Percentiles rank a stretch among this genome's conserved stretches.
phyloP scores from a whole-genome alignment of 306 rosid species.

The Glycyrrhiza uralensis region DNA sequence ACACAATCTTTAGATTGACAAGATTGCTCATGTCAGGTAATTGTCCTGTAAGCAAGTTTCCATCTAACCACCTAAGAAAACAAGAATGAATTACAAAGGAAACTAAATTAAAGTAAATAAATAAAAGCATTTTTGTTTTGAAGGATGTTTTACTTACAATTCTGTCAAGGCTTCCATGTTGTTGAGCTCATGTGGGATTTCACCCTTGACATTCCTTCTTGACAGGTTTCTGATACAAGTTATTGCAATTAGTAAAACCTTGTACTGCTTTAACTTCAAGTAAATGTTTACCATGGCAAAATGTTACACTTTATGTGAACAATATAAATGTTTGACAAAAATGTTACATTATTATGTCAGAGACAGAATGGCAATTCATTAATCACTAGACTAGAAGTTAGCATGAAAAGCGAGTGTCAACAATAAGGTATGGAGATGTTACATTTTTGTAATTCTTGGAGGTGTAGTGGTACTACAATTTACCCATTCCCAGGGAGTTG shows the following conservation, averaged over 20 bases:
- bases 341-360: neutral
- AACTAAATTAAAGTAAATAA: neutral
- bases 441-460: constrained; percentile 75
- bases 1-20: constrained; percentile 78
- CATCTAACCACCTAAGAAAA: constrained; percentile 75
- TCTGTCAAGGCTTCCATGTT: constrained; percentile 70
- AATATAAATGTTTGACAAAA: neutral
- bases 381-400: constrained; percentile 18
- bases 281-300: constrained; percentile 8
- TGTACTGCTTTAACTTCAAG: neutral
- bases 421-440: constrained; percentile 31
- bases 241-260: constrained; percentile 4
- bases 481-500: constrained; percentile 87
- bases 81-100: constrained; percentile 9
- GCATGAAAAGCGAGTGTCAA: constrained; percentile 1
- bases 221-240: constrained; percentile 60
- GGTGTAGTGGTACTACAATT: constrained; percentile 59
- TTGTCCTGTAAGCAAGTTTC: constrained; percentile 66
- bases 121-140: neutral
- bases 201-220: constrained; percentile 59
- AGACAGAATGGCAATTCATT: constrained; percentile 11
- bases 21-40: constrained; percentile 90
- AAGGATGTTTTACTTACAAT: constrained; percentile 57
- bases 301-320: neutral
- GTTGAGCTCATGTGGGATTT: constrained; percentile 67